A percentile compares a stretch with the other conserved stretches of the same genome.
Evolutionary conservation across 257 asterid genomes (phyloP).

Genomic region (Penstemon eatonii): DNA sequence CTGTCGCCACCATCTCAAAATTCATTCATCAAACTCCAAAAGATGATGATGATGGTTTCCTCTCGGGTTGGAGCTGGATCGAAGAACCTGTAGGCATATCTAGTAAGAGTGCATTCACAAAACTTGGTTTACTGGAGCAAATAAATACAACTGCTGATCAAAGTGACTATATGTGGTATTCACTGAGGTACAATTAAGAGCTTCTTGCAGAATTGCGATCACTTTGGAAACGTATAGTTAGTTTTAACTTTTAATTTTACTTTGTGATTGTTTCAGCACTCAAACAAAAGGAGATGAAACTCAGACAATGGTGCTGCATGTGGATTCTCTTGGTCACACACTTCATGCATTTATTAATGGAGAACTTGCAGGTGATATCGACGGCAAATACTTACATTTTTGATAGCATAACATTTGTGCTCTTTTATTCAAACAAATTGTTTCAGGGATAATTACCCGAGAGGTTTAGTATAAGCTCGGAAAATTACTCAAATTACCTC

Average conservation of each 20-base stretch:
- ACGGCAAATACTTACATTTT: too few species aligned
- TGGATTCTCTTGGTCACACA: conserved; percentile 74
- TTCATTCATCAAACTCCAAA: conserved; percentile 51
- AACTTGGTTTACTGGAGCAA: conserved; percentile 67
- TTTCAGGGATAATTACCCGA: too few species aligned
- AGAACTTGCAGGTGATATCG: conserved; percentile 62
- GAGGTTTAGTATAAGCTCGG: too few species aligned
- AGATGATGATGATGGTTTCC: conserved; percentile 35
- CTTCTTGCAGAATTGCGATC: neutral
- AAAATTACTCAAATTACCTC: too few species aligned
- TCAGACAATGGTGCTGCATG: conserved; percentile 45
- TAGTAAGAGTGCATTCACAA: conserved; percentile 53
- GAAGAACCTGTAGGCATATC: conserved; percentile 86
- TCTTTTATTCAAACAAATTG: too few species aligned
- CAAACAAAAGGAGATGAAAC: conserved; percentile 48
- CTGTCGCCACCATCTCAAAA: conserved; percentile 50
- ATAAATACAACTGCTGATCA: conserved; percentile 81
- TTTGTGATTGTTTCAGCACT: conserved; percentile 43
- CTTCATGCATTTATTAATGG: conserved; percentile 68
- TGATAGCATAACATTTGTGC: too few species aligned
- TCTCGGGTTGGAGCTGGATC: conserved; percentile 74
- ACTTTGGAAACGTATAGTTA: neutral
- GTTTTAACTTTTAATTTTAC: neutral
- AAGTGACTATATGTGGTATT: conserved; percentile 88
- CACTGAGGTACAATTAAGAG: conserved; percentile 51